Evolutionary conservation across 228 moss, liverwort and hornwort genomes (phyloP), one percentile per base, ranked within the genome.

Genomic region (Sphagnum magellanicum): DNA sequence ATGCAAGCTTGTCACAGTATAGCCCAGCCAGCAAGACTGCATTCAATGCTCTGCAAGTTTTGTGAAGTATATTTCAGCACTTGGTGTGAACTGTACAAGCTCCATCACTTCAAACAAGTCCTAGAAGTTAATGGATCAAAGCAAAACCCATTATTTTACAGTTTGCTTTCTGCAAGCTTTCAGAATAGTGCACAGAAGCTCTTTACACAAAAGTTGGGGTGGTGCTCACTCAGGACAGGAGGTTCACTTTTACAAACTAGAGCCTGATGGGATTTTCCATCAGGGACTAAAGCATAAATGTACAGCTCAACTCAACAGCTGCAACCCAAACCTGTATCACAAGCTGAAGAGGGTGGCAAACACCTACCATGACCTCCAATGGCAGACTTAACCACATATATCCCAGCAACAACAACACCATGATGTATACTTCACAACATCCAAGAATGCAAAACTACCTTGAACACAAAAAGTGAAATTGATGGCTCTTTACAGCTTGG

Each of bases 311-410:
- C 16, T 62, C 62, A 16, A 15, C 67, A 70, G 74, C 67, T 73
- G 72, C 72, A 63, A 64, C 69, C 67, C 75, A 67, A 64, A 72
- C 70, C 64, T 50, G 48, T 48, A 50, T 72, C 69, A 74, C 60
- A 69, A 72, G 63, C 49, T 67, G 14, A 68, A 59, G 15, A 16
- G 50, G 15, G 67, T 51, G 17, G 67, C 64, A 46, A 47, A 64
- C 13, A 13, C 51, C 52, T 52, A 17, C 8, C 67, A 15, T 16
- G 4, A 10, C 13, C 13, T 51, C 50, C 67, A 50, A 50, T 50
- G 50, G 64, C 4, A 10, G 13, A 65, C n/a, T 50, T 13, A 16
- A 67, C 16, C 16, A 49, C 67, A 0, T 67, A 16, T 67, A 67
- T 49, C 51, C 12, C 16, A 55, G 55, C 55, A 50, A 67, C 49